Conservation (phyloP, 2,329 filamentous ascomycete species). For the Cytospora schulzeri region DNA sequence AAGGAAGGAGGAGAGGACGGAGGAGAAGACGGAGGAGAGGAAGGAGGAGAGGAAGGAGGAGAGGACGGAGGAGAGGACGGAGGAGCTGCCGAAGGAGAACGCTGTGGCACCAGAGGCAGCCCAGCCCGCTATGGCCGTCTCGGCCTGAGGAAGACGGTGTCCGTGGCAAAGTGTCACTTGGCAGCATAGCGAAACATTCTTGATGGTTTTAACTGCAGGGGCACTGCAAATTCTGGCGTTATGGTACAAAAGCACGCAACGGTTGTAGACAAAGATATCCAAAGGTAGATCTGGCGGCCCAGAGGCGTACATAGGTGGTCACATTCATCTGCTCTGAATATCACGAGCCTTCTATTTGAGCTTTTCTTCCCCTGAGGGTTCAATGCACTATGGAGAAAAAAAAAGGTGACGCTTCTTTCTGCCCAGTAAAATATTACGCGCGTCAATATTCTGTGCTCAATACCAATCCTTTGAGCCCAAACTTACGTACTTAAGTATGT, state of each 20-base stretch:
- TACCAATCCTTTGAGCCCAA: too few species aligned
- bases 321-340: not conserved
- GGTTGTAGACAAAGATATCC: constrained; percentile 27
- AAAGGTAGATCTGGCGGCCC: not conserved
- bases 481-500: too few species aligned
- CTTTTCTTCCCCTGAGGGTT: not conserved
- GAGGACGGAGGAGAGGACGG: too few species aligned
- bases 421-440: too few species aligned
- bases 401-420: not conserved
- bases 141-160: not conserved
- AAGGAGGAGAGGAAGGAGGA: too few species aligned
- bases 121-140: constrained; percentile 22
- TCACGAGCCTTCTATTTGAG: not conserved
- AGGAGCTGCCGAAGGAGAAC: not conserved
- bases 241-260: not conserved
- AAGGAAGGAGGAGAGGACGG: not conserved
- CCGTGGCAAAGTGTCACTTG: not conserved
- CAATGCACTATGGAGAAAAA: not conserved
- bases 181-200: not conserved
- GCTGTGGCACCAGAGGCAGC: constrained; percentile 4
- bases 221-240: constrained; percentile 19
- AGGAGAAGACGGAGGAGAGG: too few species aligned
- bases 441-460: too few species aligned
- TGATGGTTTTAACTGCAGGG: not conserved
- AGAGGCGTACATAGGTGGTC: not conserved